Evolutionary conservation across 73 alveolate genomes (phyloP).

Genomic region (Paramecium primaurelia): DNA sequence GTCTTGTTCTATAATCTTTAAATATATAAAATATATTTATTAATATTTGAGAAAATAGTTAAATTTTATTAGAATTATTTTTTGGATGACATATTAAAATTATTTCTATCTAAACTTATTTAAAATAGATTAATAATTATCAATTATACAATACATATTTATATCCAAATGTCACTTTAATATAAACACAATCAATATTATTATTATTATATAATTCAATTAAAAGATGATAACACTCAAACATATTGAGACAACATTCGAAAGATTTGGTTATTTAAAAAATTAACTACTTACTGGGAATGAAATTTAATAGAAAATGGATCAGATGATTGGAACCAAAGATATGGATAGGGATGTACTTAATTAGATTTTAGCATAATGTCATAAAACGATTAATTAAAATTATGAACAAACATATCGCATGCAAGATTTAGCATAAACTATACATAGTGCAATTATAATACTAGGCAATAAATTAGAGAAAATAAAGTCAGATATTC

Average conservation of each 20-base stretch:
- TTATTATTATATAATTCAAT: not conserved
- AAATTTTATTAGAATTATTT: too few species aligned
- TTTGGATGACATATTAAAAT: not conserved
- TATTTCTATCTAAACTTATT: not conserved
- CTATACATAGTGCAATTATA: not conserved
- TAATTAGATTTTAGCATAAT: not conserved
- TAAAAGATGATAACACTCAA: not conserved
- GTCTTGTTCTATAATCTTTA: not conserved
- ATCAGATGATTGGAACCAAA: not conserved
- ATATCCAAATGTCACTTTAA: not conserved
- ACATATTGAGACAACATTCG: not conserved
- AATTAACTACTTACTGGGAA: not conserved
- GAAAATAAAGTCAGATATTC: not conserved
- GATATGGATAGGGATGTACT: slow-evolving; percentile 4
- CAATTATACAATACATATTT: too few species aligned
- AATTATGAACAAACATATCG: not conserved
- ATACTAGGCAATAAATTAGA: not conserved
- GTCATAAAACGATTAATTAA: not conserved
- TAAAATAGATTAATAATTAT: not conserved
- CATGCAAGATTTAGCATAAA: slow-evolving; percentile 15
- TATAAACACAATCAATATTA: not conserved
- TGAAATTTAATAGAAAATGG: not conserved
- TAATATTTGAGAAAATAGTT: not conserved
- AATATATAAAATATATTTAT: too few species aligned
- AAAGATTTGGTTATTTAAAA: not conserved